Conservation (phyloP, 805 yeast genomes). For the Tetrapisispora taiwanensis region DNA sequence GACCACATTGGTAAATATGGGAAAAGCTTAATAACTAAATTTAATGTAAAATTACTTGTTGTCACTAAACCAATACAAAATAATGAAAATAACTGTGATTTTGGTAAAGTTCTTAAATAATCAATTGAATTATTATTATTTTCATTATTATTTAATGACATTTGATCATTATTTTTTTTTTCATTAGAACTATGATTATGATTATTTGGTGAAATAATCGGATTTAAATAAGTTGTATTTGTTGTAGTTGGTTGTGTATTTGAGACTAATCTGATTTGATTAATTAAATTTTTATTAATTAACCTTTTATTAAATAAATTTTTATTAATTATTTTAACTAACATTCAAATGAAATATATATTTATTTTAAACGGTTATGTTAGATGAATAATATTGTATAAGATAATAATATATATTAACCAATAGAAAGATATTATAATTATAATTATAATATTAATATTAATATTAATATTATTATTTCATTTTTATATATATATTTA, state of each 20-base stretch:
- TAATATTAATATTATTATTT: too few species aligned
- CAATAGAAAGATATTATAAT: too few species aligned
- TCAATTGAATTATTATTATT: neutral
- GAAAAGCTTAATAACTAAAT: conserved; percentile 52
- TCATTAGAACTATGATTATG: neutral
- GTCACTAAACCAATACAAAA: conserved; percentile 64
- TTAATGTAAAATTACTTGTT: conserved; percentile 49
- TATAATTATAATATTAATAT: too few species aligned
- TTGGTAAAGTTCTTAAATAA: conserved; percentile 45
- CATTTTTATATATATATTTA: too few species aligned
- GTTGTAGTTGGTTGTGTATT: neutral
- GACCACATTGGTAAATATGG: conserved; percentile 67
- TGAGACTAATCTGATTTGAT: neutral
- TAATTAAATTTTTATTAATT: too few species aligned
- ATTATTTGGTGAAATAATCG: neutral
- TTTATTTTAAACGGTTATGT: too few species aligned
- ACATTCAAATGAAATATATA: too few species aligned
- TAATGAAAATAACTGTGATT: conserved; percentile 50
- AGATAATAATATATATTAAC: too few species aligned
- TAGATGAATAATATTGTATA: too few species aligned
- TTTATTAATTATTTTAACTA: too few species aligned
- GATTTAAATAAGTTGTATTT: neutral
- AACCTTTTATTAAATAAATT: too few species aligned
- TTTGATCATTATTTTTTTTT: neutral
- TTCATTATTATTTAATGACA: neutral